Evolutionary conservation across 73 alveolate species (phyloP), one percentile per base, ranked within the genome.

Genomic region (Paramecium biaurelia): DNA sequence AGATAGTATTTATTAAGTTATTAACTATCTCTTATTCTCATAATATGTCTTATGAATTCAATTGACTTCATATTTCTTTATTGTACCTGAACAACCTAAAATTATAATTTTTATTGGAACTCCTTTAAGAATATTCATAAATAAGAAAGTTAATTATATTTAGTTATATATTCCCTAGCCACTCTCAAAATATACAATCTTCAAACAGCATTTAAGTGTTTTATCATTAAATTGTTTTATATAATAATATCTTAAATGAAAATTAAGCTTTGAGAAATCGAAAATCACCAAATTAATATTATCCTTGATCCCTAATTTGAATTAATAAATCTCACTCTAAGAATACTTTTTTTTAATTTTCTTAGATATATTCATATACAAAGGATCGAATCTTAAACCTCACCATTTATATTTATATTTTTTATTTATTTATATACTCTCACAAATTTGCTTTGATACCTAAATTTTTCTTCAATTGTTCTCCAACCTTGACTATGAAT

Each of bases 351-450:
- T 89, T 85, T n/a, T 89, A 57, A 12, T 43, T 7, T 35, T 70
- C 93, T 24, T 41, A 30, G 28, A 59, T 9, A 32, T 70, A 37
- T 89, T 89, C 94, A 45, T 92, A 89, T 89, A 89, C 14, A 18
- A 89, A 58, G 34, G 70, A 89, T 45, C 94, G 67, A 70, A 70
- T 89, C 76, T 89, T 89, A 89, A 89, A 89, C 14, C 94, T 89
- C 34, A 89, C 94, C 94, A 89, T 89, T 70, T 18, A 57, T 35
- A 30, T 11, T 74, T 15, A 35, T 30, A 32, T 47, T 47, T 47
- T 47, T 5, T 79, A 79, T 79, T 14, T 79, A 30, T 38, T 43
- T 42, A 43, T 79, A 79, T 28, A 35, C 42, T 74, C 59, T 79
- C 90, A 79, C 23, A 79, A 79, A 21, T 79, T 79, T 79, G 90